Percentiles rank a stretch among this genome's conserved stretches.
These are phyloP conservation scores for Datisca glomerata DNA, from an alignment of 306 rosid species.

Conservation along the genomic window DNA sequence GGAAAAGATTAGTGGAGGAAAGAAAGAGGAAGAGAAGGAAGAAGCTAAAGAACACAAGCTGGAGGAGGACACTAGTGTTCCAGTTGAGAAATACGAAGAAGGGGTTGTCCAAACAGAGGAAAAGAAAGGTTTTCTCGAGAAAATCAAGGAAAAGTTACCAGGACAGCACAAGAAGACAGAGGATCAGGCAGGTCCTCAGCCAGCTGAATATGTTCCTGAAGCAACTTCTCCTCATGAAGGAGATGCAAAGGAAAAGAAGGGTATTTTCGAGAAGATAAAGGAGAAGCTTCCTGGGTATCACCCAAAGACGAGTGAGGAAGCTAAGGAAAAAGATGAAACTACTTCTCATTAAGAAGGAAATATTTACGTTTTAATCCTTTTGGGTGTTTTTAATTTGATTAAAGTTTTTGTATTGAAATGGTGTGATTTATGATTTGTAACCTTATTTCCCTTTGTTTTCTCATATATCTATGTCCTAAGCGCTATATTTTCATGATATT, in stretches of 20 bases:
- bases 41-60: conserved; percentile 14
- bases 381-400: no score
- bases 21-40: conserved; percentile 17
- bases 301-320: conserved; percentile 25
- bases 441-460: no score
- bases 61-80: conserved; percentile 24
- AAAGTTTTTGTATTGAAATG: no score
- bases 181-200: conserved; percentile 1
- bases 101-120: conserved; percentile 29
- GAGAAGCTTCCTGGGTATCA: conserved; percentile 79
- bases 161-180: conserved; percentile 67
- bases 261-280: conserved; percentile 59
- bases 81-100: conserved; percentile 44
- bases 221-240: conserved; percentile 22
- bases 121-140: conserved; percentile 72
- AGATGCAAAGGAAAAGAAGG: conserved; percentile 62
- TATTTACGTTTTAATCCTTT: no score
- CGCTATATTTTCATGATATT: no score
- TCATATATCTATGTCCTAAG: no score
- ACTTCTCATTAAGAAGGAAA: no score
- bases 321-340: conserved; percentile 17
- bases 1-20: conserved; percentile 5
- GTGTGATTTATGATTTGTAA: no score
- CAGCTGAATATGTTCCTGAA: conserved; percentile 1
- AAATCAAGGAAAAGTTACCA: conserved; percentile 76